Evolutionary conservation across 495 filamentous ascomycete species (phyloP).

Genomic region (Penicillium lividum): DNA sequence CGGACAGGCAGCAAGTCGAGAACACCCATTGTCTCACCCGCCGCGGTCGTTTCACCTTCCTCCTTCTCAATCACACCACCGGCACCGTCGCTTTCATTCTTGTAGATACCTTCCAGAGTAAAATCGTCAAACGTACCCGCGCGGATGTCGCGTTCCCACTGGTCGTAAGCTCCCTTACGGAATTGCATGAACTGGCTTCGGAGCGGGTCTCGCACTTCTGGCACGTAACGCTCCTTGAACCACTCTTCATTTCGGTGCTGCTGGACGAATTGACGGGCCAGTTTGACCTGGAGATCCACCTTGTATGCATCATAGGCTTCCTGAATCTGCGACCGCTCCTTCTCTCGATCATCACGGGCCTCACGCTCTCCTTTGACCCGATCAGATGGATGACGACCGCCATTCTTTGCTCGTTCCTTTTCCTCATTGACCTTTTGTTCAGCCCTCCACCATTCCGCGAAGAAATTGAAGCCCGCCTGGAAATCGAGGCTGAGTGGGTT

Average conservation of each 20-base stretch:
- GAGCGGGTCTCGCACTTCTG: conserved; percentile 71
- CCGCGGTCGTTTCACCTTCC: conserved; percentile 86
- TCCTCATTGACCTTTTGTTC: conserved; percentile 87
- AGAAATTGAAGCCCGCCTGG: conserved; percentile 95
- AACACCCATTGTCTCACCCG: conserved; percentile 89
- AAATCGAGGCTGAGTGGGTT: conserved; percentile 85
- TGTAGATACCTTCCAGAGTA: conserved; percentile 91
- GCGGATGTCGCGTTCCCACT: conserved; percentile 84
- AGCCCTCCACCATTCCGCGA: conserved; percentile 92
- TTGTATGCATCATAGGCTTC: conserved; percentile 92
- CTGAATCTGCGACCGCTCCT: conserved; percentile 87
- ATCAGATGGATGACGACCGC: conserved; percentile 69
- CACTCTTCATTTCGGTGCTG: conserved; percentile 93
- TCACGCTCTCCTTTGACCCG: conserved; percentile 75
- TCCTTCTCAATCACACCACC: conserved; percentile 90
- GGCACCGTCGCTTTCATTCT: conserved; percentile 84
- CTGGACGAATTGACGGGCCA: conserved; percentile 84
- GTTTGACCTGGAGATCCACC: conserved; percentile 86
- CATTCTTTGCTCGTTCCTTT: conserved; percentile 73
- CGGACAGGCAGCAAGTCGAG: conserved; percentile 80
- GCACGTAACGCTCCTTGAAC: conserved; percentile 94
- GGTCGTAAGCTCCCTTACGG: conserved; percentile 68
- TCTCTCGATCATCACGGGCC: conserved; percentile 80
- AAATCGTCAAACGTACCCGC: conserved; percentile 88
- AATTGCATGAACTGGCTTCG: conserved; percentile 71